Evolutionary conservation across 75 land plant species (phyloP), one percentile per base, ranked within the genome.

Genomic region (Pinus tabuliformis): DNA sequence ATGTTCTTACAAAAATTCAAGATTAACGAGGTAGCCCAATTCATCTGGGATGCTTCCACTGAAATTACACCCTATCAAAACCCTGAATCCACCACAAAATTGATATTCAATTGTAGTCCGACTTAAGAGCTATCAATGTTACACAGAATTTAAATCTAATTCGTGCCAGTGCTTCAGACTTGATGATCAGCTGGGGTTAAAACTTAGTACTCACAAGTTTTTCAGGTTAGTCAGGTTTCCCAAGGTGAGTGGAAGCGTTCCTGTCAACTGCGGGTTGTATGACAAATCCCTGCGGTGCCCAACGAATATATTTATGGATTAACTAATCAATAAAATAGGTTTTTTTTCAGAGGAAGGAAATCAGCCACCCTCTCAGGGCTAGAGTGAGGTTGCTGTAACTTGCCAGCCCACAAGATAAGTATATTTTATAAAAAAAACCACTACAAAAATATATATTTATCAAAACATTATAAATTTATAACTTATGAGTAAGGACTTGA

Each of bases 1-100:
- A 26, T 39, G 73, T n/a, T 77, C 94, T 89, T 85, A 93, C 96
- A 93, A 63, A 79, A 85, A 91, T 0, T 86, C 37, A 8, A 93
- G 75, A 22, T 77, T 49, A 75, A 60, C 11, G 7, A 91, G 76
- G 61, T 82, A 86, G 4, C 91, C 91, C 52, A 91, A 21, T 76
- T 91, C 89, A 26, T 72, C 66, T 59, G 93, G 91, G 33, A 91
- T 84, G 26, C 13, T 57, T 21, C 90, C 91, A 73, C 52, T 83
- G 70, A 91, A 86, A 71, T 85, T 59, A 72, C 93, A 88, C 30
- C 84, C 86, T 21, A 81, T 82, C 24, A 89, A 65, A 70, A 83
- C 80, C 61, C 93, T 91, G 82, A 26, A 78, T 62, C 14, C 65
- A 1, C 78, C 66, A 33, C 36, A 56, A 24, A 37, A 21, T 9